Evolutionary conservation across 2,329 filamentous ascomycete genomes (phyloP), one percentile per base, ranked within the genome.

Genomic region (Xylariaceae sp.): DNA sequence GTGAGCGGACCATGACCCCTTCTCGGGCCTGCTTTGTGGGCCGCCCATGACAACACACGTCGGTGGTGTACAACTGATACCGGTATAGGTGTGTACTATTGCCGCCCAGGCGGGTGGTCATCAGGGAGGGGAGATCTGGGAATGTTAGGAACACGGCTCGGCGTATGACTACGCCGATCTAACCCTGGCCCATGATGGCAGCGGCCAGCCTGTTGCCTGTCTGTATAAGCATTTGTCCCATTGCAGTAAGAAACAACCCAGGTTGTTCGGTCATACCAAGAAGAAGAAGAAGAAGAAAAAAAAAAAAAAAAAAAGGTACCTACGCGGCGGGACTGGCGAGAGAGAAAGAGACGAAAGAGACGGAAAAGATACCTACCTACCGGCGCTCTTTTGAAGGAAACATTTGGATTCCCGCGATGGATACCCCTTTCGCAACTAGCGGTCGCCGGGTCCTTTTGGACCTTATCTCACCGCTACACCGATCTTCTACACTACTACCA

Each of bases 41-140:
- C 61, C 59, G 57, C 19, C 55, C 49, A 59, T 57, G 55, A 57
- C 54, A 58, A 63, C 62, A 63, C 62, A 65, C 47, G 56, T 49
- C 47, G 55, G 50, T 46, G 54, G 51, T 47, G 51, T 48, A 49
- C 42, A 47, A 37, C 40, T 49, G 34, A 26, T 30, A 44, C 19
- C 19, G 19, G 19, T 19, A 19, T 1, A 19, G 19, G 3, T 27
- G 31, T 11, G 3, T 37, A 30, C 31, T 39, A 32, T 46, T 48
- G 19, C 19, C 19, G 19, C 19, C 19, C 19, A 26, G 30, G 32
- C 52, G 19, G 19, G 19, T 19, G 19, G 50, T 43, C 47, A 55
- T 55, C 30, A 31, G 31, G 46, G 19, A 49, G 35, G 47, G 44
- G 27, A 32, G 41, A 41, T 30, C 41, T 34, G 39, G 19, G n/a